These are phyloP conservation scores for Oryza australiensis DNA, from an alignment of 176 grass and related monocot species.

Conservation along the genomic window DNA sequence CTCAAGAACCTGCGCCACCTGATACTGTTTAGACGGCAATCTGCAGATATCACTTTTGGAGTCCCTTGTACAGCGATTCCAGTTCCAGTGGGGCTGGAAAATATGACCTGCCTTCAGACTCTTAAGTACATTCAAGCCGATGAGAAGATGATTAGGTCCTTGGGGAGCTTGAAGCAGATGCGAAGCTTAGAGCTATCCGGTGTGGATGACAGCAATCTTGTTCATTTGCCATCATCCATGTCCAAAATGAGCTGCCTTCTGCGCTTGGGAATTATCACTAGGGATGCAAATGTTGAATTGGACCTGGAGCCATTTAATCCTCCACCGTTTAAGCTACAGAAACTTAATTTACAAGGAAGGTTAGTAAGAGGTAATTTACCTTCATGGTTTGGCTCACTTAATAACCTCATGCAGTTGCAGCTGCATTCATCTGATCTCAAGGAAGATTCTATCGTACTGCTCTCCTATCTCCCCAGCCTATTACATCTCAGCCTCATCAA, in stretches of 20 bases:
- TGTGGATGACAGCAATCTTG: slow-evolving; percentile 17
- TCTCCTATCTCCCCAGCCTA: slow-evolving; percentile 35
- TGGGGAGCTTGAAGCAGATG: slow-evolving; percentile 45
- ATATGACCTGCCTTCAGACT: slow-evolving; percentile 42
- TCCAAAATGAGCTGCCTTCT: slow-evolving; percentile 40
- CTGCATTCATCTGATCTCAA: slow-evolving; percentile 36
- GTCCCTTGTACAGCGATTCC: slow-evolving; percentile 19
- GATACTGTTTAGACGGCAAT: slow-evolving; percentile 25
- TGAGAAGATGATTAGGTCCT: slow-evolving; percentile 27
- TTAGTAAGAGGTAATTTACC: slow-evolving; percentile 28
- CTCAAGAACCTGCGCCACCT: slow-evolving; percentile 46
- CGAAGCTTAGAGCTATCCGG: slow-evolving; percentile 42
- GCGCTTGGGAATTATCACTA: slow-evolving; percentile 28
- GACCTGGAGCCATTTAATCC: slow-evolving; percentile 32
- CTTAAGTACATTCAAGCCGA: slow-evolving; percentile 42
- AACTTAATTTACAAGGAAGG: slow-evolving; percentile 32
- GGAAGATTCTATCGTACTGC: slow-evolving; percentile 28
- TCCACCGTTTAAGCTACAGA: slow-evolving; percentile 40
- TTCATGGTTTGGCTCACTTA: slow-evolving; percentile 37
- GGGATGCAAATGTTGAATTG: slow-evolving; percentile 20
- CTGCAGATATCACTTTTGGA: not conserved
- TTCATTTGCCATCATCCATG: slow-evolving; percentile 35
- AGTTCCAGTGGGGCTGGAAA: slow-evolving; percentile 35
- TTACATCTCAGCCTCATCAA: slow-evolving; percentile 34
- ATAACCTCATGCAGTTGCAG: slow-evolving; percentile 28